Percentiles rank a stretch among this genome's conserved stretches.
These are phyloP conservation scores for Suhomyces sp. DNA, from an alignment of 805 yeast species.

Conservation along the genomic window DNA sequence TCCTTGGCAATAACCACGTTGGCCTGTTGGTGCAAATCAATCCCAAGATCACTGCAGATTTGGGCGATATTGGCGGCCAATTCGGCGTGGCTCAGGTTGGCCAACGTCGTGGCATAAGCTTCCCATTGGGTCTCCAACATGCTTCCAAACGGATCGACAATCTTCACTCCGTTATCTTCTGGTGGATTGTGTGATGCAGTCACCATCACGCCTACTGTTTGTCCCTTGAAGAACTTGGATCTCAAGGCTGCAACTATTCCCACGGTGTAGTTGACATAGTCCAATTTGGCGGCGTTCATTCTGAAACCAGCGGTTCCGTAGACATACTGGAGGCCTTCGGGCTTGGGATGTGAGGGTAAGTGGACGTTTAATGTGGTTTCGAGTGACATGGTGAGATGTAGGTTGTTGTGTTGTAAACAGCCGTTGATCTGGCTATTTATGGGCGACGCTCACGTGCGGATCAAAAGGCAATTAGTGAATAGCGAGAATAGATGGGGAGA, in stretches of 20 bases:
- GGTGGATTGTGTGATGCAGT: conserved; percentile 97
- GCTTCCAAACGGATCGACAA: conserved; percentile 91
- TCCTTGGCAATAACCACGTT: conserved; percentile 75
- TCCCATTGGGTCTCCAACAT: conserved; percentile 90
- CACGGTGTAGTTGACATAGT: conserved; percentile 70
- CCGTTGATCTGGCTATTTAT: background rate
- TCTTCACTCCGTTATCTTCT: conserved; percentile 46
- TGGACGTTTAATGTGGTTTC: background rate
- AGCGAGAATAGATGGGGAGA: too few relatives aligned
- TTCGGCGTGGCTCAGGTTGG: conserved; percentile 57
- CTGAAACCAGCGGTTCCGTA: conserved; percentile 99
- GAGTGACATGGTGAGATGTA: conserved; percentile 5
- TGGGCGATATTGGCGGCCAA: conserved; percentile 38
- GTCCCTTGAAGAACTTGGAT: conserved; percentile 65
- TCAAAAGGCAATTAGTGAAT: background rate
- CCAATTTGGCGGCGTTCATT: conserved; percentile 63
- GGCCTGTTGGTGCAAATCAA: conserved; percentile 44
- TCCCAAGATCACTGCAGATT: conserved; percentile 40
- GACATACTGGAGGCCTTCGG: conserved; percentile 39
- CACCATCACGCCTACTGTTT: conserved; percentile 90
- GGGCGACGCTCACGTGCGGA: background rate
- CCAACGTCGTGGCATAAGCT: conserved; percentile 68
- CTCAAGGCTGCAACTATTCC: conserved; percentile 82
- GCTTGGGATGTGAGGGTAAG: conserved; percentile 40
- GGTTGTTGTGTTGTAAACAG: background rate